A percentile compares a stretch with the other conserved stretches of the same genome.
phyloP scores from a whole-genome alignment of 2,329 filamentous ascomycete genomes.

The Cladosporium oxysporum region DNA sequence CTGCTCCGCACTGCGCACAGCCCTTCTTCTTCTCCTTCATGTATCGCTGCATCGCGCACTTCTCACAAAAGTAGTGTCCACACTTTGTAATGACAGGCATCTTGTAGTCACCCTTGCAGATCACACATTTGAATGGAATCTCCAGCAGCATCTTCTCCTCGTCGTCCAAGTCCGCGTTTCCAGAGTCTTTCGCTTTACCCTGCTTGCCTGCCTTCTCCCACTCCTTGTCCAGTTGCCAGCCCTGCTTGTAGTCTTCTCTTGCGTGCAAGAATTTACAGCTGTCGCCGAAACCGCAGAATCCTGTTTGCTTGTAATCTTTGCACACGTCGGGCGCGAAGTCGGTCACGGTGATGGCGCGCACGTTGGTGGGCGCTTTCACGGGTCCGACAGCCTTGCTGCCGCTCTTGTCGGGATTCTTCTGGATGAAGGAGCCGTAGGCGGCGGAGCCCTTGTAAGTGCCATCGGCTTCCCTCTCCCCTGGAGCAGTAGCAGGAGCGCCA shows the following conservation, averaged over 20 bases:
- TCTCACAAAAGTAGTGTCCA: conserved; percentile 93
- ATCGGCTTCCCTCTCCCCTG: conserved; percentile 37
- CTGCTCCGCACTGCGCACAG: conserved; percentile 81
- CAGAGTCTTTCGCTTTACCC: conserved; percentile 61
- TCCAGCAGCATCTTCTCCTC: conserved; percentile 75
- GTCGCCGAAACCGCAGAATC: conserved; percentile 73
- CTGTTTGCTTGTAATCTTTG: conserved; percentile 88
- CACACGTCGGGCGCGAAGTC: conserved; percentile 93
- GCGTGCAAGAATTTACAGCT: conserved; percentile 80
- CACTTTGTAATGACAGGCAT: conserved; percentile 85
- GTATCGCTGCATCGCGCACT: conserved; percentile 83
- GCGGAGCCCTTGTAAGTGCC: conserved; percentile 77
- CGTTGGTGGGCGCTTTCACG: conserved; percentile 83
- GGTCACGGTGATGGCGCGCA: conserved; percentile 84
- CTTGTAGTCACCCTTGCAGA: conserved; percentile 78
- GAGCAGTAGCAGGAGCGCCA: conserved; percentile 2
- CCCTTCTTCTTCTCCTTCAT: conserved; percentile 74
- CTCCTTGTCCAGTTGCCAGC: conserved; percentile 92
- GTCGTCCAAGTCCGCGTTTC: conserved; percentile 54
- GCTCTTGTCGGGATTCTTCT: conserved; percentile 76
- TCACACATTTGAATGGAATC: conserved; percentile 87
- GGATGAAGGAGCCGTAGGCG: conserved; percentile 72
- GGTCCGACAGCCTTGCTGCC: conserved; percentile 65
- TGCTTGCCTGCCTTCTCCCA: conserved; percentile 83
- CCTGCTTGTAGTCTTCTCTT: conserved; percentile 79